Evolutionary conservation across 2,329 filamentous ascomycete genomes (phyloP), one percentile per base, ranked within the genome.

Genomic region (Fusarium chaquense): DNA sequence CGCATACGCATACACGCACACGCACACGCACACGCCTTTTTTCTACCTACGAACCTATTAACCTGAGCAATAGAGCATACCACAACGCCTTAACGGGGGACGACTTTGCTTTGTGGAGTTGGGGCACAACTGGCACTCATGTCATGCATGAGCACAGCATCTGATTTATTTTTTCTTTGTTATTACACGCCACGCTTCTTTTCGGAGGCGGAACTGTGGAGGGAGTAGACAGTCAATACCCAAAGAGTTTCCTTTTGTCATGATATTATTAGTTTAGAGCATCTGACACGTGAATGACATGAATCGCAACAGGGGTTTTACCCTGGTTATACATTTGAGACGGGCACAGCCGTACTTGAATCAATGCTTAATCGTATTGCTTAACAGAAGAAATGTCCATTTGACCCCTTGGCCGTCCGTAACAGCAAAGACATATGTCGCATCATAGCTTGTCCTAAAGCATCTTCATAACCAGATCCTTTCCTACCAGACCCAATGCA

Each of bases 211-310:
- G 72, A 52, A 75, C 53, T 73, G 67, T 62, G 70, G 66, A 70
- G 58, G 72, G 62, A 63, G 62, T 69, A 73, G 67, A 73, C 69
- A 75, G 67, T 70, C 69, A 76, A 77, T 77, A 77, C 76, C 75
- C 75, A 73, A 38, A 67, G 72, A 73, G 76, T 64, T 58, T 66
- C 72, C 67, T 73, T 75, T 70, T 73, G 35, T 71, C 33, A 57
- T 43, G 50, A 58, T 51, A 18, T 35, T 47, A 18, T 35, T 51
- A 44, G 36, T 50, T 36, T 41, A 57, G 49, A 51, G 47, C 38
- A 36, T 50, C 45, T 35, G 46, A 38, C 52, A 65, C 38, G 62
- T 65, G 53, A 38, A 38, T 44, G 26, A 61, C 26, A 45, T 53
- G 54, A 55, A 62, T 36, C 1, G 12, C 22, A 36, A 32, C 18